Evolutionary conservation across 108 stramenopile genomes (phyloP), one percentile per base, ranked within the genome.

Genomic region (Tribonema minus): DNA sequence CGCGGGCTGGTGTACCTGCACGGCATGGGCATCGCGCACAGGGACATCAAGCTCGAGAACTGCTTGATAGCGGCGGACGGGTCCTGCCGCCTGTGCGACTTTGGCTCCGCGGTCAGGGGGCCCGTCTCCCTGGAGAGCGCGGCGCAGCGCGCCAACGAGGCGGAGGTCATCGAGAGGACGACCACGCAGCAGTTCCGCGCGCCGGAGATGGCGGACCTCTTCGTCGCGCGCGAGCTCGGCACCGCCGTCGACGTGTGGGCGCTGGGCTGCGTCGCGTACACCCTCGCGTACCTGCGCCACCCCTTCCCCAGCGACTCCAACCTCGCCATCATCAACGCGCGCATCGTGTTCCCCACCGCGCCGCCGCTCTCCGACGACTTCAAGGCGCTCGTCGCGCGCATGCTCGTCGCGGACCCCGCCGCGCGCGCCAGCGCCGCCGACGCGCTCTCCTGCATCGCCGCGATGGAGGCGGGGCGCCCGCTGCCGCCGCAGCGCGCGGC

Each of bases 121-220:
- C 91, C 90, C 65, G 91, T 92, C 23, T 91, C 92, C 58, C 86
- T 94, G 64, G 71, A 88, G 64, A 92, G 88, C 27, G 74, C 84
- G 2, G 72, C 87, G 67, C 90, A 90, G 31, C 68, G 93, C 30
- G 61, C 86, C 9, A 85, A 86, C 32, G 93, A 92, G 25, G 95
- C 93, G 74, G 95, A 96, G 70, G 86, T 90, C 6, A 90, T 96
- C 64, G 80, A 90, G 61, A 93, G 89, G 76, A 94, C 93, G 25
- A 96, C 95, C 0, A 96, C 95, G 35, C 95, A 93, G 84, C 94
- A 94, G 94, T 96, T 93, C 84, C 90, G 95, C 5, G 90, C 93
- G 9, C 95, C 95, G 4, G 95, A 96, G 79, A 95, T 96, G 95
- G 92, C 94, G 3, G 95, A 96, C 85, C 83, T 96, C 23, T 93